These are phyloP conservation scores for Ormosia semicastrata DNA, from an alignment of 306 rosid genomes.

Conservation along the genomic window DNA sequence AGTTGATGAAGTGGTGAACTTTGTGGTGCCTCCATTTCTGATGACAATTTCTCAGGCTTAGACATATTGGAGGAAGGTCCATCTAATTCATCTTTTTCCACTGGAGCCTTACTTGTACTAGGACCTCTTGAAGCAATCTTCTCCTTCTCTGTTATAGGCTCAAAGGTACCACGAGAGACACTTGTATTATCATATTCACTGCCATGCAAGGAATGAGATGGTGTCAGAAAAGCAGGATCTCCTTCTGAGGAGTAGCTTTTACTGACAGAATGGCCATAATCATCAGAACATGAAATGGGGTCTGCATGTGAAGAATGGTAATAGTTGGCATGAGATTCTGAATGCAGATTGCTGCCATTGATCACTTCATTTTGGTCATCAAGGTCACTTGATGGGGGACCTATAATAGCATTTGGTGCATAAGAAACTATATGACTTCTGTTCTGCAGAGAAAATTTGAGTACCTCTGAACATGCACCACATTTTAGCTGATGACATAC, in stretches of 20 bases:
- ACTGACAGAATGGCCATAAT: conserved; percentile 46
- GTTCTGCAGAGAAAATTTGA: conserved; percentile 63
- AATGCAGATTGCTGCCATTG: conserved; percentile 26
- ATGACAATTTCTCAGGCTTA: conserved; percentile 28
- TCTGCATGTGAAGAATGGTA: conserved; percentile 22
- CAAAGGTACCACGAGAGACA: conserved; percentile 26
- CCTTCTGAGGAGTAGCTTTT: conserved; percentile 64
- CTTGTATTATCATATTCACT: conserved; percentile 21
- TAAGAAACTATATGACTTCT: conserved; percentile 59
- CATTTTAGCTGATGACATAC: conserved; percentile 65
- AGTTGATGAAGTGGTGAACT: conserved; percentile 80
- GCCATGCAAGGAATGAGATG: background rate
- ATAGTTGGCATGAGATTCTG: conserved; percentile 31
- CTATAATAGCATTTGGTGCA: conserved; percentile 18
- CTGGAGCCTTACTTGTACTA: conserved; percentile 25
- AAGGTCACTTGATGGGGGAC: conserved; percentile 46
- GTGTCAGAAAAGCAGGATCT: conserved; percentile 34
- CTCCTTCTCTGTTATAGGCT: conserved; percentile 30
- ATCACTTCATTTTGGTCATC: conserved; percentile 26
- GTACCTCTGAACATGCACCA: conserved; percentile 80
- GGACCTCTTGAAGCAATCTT: conserved; percentile 37
- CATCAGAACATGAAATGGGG: conserved; percentile 65
- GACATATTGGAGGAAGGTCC: conserved; percentile 30
- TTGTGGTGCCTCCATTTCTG: conserved; percentile 46
- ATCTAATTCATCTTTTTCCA: conserved; percentile 26